Conservation (phyloP, 768 basidiomycete genomes). For the Lepiota venenata region DNA sequence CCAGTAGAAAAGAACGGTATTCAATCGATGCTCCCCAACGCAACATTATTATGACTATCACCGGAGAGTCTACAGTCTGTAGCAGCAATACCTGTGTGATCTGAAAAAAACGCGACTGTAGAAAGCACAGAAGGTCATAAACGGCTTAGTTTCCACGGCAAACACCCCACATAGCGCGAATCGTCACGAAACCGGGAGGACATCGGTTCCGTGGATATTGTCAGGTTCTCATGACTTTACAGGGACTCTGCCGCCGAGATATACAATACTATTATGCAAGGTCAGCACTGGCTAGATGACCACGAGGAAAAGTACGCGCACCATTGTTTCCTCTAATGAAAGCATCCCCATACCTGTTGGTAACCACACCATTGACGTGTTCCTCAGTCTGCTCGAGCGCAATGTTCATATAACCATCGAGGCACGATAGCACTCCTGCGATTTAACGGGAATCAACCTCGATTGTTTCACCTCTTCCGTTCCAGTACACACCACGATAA, state of each 20-base stretch:
- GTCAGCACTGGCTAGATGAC: neutral
- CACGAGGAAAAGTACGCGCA: slow-evolving; percentile 21
- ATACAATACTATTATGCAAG: slow-evolving; percentile 55
- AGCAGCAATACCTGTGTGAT: no score
- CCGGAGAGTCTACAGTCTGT: no score
- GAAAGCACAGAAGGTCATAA: no score
- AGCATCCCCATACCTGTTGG: slow-evolving; percentile 91
- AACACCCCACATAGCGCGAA: no score
- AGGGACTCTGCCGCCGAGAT: slow-evolving; percentile 70
- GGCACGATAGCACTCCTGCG: slow-evolving; percentile 85
- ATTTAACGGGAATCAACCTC: neutral
- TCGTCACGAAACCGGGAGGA: no score
- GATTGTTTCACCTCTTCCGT: neutral
- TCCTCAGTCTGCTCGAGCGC: slow-evolving; percentile 97
- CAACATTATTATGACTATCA: no score
- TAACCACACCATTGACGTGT: slow-evolving; percentile 82
- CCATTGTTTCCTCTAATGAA: slow-evolving; percentile 96
- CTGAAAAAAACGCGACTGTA: no score
- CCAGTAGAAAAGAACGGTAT: no score
- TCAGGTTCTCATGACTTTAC: slow-evolving; percentile 22
- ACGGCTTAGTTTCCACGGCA: no score
- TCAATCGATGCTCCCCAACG: no score
- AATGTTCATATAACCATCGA: slow-evolving; percentile 99
- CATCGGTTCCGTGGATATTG: no score
- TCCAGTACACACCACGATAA: slow-evolving; percentile 67